Evolutionary conservation across 2,329 filamentous ascomycete species (phyloP).

Genomic region (Colletotrichum sp.): DNA sequence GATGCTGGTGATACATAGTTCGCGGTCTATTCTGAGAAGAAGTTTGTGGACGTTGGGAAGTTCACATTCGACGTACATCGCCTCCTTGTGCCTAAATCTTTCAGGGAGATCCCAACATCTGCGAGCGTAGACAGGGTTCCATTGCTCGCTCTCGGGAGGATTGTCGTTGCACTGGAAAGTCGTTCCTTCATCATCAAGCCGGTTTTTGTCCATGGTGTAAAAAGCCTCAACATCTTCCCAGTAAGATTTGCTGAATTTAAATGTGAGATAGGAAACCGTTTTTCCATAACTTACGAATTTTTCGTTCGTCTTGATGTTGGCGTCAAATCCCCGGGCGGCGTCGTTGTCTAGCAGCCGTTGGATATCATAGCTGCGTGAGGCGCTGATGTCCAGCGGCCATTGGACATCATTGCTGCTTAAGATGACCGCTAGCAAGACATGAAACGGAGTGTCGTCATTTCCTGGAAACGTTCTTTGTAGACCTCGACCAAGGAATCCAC

Average conservation of each 20-base stretch:
- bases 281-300: neutral
- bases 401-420: neutral
- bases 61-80: neutral
- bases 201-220: neutral
- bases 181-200: neutral
- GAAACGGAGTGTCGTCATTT: neutral
- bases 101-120: neutral
- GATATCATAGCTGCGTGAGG: neutral
- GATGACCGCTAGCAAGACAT: neutral
- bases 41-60: neutral
- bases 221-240: neutral
- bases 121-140: neutral
- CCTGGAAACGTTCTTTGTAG: neutral
- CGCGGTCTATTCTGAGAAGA: neutral
- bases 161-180: neutral
- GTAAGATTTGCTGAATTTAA: neutral
- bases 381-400: neutral
- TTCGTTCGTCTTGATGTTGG: neutral
- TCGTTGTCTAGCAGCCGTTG: neutral
- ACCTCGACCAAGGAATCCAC: neutral
- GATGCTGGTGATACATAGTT: neutral
- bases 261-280: neutral
- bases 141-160: neutral
- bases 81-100: neutral
- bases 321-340: neutral